phyloP scores from a whole-genome alignment of 2,329 filamentous ascomycete genomes.

The Rhynchosporium secalis region DNA sequence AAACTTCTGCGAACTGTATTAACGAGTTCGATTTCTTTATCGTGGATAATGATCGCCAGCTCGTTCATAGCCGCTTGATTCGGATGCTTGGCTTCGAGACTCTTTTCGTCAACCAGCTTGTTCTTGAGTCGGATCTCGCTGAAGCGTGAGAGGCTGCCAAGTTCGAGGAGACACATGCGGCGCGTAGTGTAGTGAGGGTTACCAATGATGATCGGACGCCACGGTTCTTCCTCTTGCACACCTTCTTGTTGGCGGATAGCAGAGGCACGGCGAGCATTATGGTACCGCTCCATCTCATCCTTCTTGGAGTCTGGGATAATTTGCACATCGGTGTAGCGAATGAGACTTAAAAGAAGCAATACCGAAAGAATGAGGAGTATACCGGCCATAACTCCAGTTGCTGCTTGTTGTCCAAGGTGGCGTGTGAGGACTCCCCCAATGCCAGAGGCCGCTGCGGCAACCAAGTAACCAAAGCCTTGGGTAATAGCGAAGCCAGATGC shows the following conservation, averaged over 20 bases:
- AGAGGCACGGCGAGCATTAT: conserved; percentile 51
- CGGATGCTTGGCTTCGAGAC: conserved; percentile 38
- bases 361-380: conserved; percentile 66
- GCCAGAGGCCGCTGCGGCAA: conserved; percentile 67
- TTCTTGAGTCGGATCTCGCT: conserved; percentile 68
- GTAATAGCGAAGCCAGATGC: conserved; percentile 69
- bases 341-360: conserved; percentile 60
- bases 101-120: conserved; percentile 51
- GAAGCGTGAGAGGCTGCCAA: conserved; percentile 68
- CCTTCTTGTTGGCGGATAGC: conserved; percentile 42
- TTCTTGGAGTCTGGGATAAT: conserved; percentile 65
- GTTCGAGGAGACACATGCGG: conserved; percentile 69
- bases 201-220: conserved; percentile 70
- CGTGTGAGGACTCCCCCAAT: conserved; percentile 68
- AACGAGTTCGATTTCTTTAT: conserved; percentile 29
- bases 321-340: conserved; percentile 64
- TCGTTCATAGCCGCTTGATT: conserved; percentile 35
- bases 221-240: conserved; percentile 47
- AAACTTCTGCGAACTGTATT: conserved; percentile 28
- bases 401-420: conserved; percentile 63
- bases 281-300: conserved; percentile 55
- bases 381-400: conserved; percentile 67
- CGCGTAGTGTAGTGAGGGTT: conserved; percentile 69
- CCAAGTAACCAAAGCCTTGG: conserved; percentile 68
- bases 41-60: conserved; percentile 29